Conservation (phyloP, 2,329 filamentous ascomycete species). For the Orbilia blumenaviensis region DNA sequence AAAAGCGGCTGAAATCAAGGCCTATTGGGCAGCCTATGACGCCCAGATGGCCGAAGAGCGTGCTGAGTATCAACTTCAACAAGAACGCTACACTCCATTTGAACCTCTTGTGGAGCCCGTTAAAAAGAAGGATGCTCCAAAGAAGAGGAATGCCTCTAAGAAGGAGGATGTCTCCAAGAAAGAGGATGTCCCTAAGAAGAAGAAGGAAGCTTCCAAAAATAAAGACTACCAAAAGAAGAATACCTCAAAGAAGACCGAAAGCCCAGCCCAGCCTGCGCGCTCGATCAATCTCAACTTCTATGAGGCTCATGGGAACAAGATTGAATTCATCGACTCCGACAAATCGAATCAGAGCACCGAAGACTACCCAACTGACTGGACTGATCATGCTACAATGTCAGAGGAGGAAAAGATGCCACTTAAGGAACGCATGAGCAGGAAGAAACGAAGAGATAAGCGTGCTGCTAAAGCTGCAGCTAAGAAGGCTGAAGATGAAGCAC, state of each 20-base stretch:
- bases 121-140: no score
- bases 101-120: no score
- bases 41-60: not conserved
- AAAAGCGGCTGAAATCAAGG: not conserved
- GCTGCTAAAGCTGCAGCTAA: not conserved
- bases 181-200: no score
- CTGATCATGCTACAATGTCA: not conserved
- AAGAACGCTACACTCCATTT: not conserved
- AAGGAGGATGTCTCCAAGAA: no score
- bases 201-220: no score
- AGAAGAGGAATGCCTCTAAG: no score
- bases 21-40: not conserved
- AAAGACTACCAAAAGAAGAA: no score
- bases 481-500: not conserved
- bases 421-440: not conserved
- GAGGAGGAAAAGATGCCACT: not conserved
- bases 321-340: not conserved
- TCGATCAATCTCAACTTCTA: not conserved
- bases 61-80: not conserved
- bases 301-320: not conserved
- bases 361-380: slow-evolving; percentile 18
- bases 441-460: not conserved
- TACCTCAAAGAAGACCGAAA: no score
- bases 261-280: not conserved
- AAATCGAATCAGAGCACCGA: not conserved